A percentile compares a stretch with the other conserved stretches of the same genome.
Evolutionary conservation across 2,329 filamentous ascomycete species (phyloP).

Genomic region (Trichoderma sp.): DNA sequence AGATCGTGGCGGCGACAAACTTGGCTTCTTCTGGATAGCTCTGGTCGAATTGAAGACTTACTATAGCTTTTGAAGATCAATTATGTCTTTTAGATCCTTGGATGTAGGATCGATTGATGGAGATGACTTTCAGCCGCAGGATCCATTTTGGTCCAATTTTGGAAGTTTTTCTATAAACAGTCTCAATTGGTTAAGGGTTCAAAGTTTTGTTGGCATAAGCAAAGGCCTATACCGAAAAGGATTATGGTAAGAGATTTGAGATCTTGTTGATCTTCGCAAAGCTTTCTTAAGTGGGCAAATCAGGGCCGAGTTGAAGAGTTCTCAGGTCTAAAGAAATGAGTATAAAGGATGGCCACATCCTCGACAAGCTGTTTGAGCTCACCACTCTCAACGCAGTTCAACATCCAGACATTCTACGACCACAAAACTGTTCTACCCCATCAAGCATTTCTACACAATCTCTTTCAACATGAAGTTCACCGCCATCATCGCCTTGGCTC

Average conservation of each 20-base stretch:
- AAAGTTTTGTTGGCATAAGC: background rate
- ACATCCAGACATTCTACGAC: background rate
- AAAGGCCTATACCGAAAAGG: background rate
- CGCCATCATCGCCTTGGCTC: background rate
- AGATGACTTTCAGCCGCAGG: background rate
- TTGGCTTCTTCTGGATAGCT: background rate
- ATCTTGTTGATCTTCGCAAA: background rate
- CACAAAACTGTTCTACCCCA: background rate
- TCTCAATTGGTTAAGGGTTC: no score
- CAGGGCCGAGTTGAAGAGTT: background rate
- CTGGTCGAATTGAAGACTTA: background rate
- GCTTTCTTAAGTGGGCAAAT: background rate
- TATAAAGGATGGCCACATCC: background rate
- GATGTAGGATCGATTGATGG: background rate
- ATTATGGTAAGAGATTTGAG: background rate
- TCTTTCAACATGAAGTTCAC: conserved; percentile 5
- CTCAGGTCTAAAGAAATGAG: background rate
- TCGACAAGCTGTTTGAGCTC: background rate
- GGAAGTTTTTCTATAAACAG: background rate
- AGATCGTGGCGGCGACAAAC: background rate
- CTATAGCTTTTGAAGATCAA: background rate
- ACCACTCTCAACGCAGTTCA: background rate
- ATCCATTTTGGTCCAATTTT: background rate
- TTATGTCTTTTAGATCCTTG: background rate
- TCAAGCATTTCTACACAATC: background rate